Conservation (phyloP, 495 filamentous ascomycete species). For the Daldinia concentrica region DNA sequence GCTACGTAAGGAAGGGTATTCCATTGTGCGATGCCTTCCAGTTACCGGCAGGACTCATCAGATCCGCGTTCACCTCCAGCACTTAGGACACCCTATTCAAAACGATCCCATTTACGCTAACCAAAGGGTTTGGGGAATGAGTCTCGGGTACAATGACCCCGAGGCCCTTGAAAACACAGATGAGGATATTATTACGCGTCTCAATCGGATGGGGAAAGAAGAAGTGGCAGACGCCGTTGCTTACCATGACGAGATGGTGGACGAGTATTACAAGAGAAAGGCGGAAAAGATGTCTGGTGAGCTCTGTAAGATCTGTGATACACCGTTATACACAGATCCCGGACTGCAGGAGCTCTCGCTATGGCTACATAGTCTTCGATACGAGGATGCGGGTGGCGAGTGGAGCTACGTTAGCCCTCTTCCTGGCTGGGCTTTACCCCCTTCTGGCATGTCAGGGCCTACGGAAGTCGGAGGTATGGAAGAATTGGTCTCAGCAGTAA, state of each 20-base stretch:
- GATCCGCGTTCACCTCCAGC: constrained; percentile 93
- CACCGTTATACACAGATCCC: constrained; percentile 91
- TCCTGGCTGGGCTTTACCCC: constrained; percentile 87
- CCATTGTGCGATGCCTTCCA: constrained; percentile 92
- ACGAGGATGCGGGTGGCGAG: constrained; percentile 78
- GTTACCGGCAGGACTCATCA: constrained; percentile 96
- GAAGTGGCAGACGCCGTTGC: constrained; percentile 89
- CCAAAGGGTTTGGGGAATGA: constrained; percentile 84
- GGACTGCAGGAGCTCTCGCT: constrained; percentile 88
- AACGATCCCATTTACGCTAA: constrained; percentile 99
- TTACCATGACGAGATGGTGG: constrained; percentile 92
- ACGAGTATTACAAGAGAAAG: constrained; percentile 81
- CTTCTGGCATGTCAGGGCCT: constrained; percentile 68
- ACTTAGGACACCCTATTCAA: constrained; percentile 90
- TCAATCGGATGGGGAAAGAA: constrained; percentile 91
- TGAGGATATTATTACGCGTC: constrained; percentile 84
- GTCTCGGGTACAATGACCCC: constrained; percentile 75
- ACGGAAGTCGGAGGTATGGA: constrained; percentile 64
- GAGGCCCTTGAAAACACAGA: constrained; percentile 73
- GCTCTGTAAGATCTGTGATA: constrained; percentile 80
- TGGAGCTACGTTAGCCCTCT: constrained; percentile 90
- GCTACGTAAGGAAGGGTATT: constrained; percentile 74
- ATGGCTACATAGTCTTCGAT: constrained; percentile 90
- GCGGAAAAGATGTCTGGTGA: constrained; percentile 93
- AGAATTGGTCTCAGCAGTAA: constrained; percentile 59